Conservation (phyloP, 2,329 filamentous ascomycete species). For the Talaromyces atroroseus region DNA sequence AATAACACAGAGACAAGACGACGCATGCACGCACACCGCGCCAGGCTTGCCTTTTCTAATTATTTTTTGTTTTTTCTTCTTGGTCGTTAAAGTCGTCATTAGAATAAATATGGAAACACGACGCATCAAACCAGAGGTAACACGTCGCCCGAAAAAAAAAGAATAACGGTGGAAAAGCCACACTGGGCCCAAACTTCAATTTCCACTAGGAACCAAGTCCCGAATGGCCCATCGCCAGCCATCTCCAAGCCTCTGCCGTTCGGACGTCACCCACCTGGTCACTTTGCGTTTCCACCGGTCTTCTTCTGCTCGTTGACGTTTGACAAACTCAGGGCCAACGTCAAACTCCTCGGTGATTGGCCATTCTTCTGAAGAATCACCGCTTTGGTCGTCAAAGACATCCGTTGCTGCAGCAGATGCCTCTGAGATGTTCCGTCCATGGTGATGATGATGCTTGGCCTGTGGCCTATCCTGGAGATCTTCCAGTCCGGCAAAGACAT, state of each 20-base stretch:
- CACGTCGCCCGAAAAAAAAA: constrained; percentile 4
- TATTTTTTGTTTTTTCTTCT: neutral
- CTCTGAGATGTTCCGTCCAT: constrained; percentile 16
- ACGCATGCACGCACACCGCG: constrained; percentile 2
- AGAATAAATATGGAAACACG: neutral
- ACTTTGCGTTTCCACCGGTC: constrained; percentile 85
- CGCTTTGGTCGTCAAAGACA: constrained; percentile 36
- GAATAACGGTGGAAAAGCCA: neutral
- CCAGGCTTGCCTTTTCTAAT: constrained; percentile 1
- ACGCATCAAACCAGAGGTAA: neutral
- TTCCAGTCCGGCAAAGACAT: constrained; percentile 91
- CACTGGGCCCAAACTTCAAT: neutral
- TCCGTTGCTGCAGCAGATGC: constrained; percentile 22
- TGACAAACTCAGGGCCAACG: constrained; percentile 88
- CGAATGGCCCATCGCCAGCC: constrained; percentile 73
- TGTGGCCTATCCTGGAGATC: constrained; percentile 67
- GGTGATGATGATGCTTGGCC: constrained; percentile 13
- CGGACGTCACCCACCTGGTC: constrained; percentile 70
- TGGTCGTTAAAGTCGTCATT: constrained; percentile 6
- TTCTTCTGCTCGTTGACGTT: constrained; percentile 85
- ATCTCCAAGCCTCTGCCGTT: constrained; percentile 42
- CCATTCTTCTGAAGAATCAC: constrained; percentile 61
- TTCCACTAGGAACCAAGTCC: constrained; percentile 33
- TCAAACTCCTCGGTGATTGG: constrained; percentile 95
- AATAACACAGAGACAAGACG: neutral